Percentiles rank a stretch among this genome's conserved stretches.
Evolutionary conservation across 768 basidiomycete genomes (phyloP).

Genomic region (Mycena capillaripes): DNA sequence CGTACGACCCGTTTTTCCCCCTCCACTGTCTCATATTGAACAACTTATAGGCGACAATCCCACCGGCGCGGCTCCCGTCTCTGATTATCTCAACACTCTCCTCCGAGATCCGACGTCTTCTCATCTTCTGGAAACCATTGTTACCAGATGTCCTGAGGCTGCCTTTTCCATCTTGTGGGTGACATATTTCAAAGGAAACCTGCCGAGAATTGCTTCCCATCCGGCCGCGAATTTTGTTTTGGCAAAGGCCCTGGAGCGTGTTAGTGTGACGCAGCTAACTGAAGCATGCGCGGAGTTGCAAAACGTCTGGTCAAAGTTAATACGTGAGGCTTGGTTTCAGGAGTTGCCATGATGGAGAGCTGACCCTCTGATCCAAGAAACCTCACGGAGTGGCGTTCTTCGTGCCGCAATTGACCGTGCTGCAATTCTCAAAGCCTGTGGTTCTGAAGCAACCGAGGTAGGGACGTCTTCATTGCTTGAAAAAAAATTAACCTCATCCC

Average conservation of each 20-base stretch:
- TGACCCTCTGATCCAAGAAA: conserved; percentile 56
- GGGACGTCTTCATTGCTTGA: conserved; percentile 33
- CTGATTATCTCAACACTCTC: conserved; percentile 86
- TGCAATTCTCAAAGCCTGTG: conserved; percentile 60
- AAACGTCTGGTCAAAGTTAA: conserved; percentile 70
- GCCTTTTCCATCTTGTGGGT: conserved; percentile 82
- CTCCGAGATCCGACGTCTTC: conserved; percentile 91
- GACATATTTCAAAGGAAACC: conserved; percentile 81
- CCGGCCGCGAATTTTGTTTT: conserved; percentile 96
- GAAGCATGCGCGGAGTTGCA: conserved; percentile 72
- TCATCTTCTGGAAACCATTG: conserved; percentile 88
- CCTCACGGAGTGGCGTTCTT: conserved; percentile 82
- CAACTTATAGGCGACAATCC: conserved; percentile 55
- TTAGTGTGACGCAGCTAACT: conserved; percentile 67
- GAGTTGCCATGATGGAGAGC: not conserved
- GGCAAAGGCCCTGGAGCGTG: conserved; percentile 79
- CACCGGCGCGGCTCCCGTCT: conserved; percentile 58
- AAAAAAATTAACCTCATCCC: conserved; percentile 5
- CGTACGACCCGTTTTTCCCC: conserved; percentile 58
- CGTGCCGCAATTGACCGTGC: conserved; percentile 82
- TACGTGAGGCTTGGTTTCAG: conserved; percentile 66
- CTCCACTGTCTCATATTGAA: not conserved
- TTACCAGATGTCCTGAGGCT: conserved; percentile 69
- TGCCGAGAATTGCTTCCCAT: conserved; percentile 82
- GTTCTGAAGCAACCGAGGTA: conserved; percentile 71